Percentiles rank a stretch among this genome's conserved stretches.
Evolutionary conservation across 202 grass and related monocot genomes (phyloP).

Genomic region (Carex sylvatica): DNA sequence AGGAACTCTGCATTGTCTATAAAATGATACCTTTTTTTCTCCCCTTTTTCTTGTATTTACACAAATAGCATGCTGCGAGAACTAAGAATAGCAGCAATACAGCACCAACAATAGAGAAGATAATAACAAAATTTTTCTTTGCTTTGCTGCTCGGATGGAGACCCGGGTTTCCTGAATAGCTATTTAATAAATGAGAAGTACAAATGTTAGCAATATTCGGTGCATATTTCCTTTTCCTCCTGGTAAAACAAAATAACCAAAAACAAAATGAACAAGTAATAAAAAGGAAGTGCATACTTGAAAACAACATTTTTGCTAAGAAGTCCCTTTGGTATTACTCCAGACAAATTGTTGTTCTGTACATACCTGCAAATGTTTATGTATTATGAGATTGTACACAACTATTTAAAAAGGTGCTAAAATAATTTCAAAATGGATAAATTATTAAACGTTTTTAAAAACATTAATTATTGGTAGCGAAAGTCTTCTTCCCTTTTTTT

Average conservation of each 20-base stretch:
- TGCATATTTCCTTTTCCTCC: background rate
- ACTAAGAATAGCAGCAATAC: conserved; percentile 45
- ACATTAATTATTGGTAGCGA: too few relatives aligned
- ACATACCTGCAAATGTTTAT: conserved; percentile 51
- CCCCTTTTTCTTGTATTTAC: conserved; percentile 44
- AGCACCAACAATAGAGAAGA: conserved; percentile 49
- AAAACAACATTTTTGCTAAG: conserved; percentile 72
- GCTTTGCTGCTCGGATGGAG: conserved; percentile 37
- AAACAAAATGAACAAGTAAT: background rate
- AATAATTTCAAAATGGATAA: too few relatives aligned
- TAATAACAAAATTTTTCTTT: conserved; percentile 41
- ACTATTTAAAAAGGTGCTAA: background rate
- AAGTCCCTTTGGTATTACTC: conserved; percentile 58
- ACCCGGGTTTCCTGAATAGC: conserved; percentile 62
- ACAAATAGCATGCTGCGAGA: conserved; percentile 48
- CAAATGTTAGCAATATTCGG: background rate
- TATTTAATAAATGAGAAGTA: conserved; percentile 29
- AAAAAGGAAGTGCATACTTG: conserved; percentile 48
- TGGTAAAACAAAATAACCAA: background rate
- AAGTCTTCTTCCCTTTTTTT: too few relatives aligned
- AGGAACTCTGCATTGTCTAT: background rate
- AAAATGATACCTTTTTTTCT: conserved; percentile 19
- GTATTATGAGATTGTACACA: background rate
- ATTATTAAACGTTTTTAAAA: background rate
- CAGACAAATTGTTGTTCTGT: conserved; percentile 85